Base-by-base conservation (phyloP, 1,139 yeast species). In the Geotrichum phurueaensis region DNA sequence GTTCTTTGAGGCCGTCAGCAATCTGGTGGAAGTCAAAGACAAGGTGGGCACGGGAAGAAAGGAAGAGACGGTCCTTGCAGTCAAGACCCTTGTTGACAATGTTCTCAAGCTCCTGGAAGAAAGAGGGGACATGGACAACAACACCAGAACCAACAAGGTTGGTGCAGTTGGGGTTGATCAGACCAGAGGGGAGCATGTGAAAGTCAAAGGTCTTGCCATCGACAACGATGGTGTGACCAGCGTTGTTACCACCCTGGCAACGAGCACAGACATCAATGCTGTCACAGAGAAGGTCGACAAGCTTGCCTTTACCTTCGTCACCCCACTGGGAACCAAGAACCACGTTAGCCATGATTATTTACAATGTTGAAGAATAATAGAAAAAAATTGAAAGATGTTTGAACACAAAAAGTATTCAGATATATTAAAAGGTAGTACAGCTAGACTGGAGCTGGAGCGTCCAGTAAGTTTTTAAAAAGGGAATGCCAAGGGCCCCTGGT, bases 311-410 rank as follows among this genome's bases (percentile, higher is more conserved):
- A 73, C 99, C 99, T 84, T 94, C 99, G 74, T 94, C 99, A 66
- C 99, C 99, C 99, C 99, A 94, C 78, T 94, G 99, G 76, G 97
- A 80, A 64, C 99, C 99, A 71, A 94, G 83, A 62, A 94, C 98
- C 68, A 94, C 98, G 80, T 87, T 89, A 75, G 89, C 87, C 92
- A 87, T 87, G 9, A 20, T 54, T 15, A 39, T 39, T 39, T 39
- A 39, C 45, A n/a, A 39, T 39, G n/a, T n/a, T 39, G 45, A 15
- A 39, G 45, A 39, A 39, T 13, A 2, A n/a, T 39, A 2, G 6
- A 39, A 39, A n/a, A 33, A 13, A 39, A 39, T 5, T 15, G n/a
- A n/a, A 39, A 39, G 27, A 23, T 20, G 27, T 48, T 48, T 25
- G 13, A 23, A 48, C 27, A 48, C 29, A 23, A 48, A 23, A 48